phyloP scores from a whole-genome alignment of 805 yeast species.

The Nakazawaea peltata region DNA sequence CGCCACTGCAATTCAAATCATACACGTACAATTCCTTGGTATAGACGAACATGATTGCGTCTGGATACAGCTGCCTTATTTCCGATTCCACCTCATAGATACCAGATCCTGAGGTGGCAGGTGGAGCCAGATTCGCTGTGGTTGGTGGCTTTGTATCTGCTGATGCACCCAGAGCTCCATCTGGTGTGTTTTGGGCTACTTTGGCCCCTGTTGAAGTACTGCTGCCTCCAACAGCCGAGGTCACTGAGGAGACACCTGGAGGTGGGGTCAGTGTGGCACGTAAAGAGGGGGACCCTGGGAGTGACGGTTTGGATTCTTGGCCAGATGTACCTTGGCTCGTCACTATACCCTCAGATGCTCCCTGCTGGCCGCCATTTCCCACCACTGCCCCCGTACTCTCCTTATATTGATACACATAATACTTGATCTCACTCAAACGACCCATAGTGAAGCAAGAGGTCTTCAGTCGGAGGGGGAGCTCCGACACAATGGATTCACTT shows the following conservation, averaged over 20 bases:
- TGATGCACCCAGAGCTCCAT: no score
- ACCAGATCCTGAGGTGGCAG: background rate
- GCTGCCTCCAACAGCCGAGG: no score
- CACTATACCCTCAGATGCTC: background rate
- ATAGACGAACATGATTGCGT: constrained; percentile 6
- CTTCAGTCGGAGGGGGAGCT: background rate
- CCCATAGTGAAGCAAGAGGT: constrained; percentile 9
- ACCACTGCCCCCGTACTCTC: no score
- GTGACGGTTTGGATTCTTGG: no score
- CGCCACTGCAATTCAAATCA: constrained; percentile 5
- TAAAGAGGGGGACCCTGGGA: no score
- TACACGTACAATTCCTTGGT: constrained; percentile 8
- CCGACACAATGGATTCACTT: background rate
- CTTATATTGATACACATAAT: constrained; percentile 4
- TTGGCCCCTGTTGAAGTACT: no score
- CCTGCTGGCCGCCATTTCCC: no score
- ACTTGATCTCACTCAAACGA: constrained; percentile 7
- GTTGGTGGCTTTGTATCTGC: no score
- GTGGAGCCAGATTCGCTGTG: no score
- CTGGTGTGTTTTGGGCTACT: no score
- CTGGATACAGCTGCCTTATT: constrained; percentile 1
- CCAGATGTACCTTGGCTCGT: background rate
- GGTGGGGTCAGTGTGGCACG: no score
- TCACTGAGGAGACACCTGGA: no score
- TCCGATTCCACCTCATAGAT: constrained; percentile 7